Percentiles rank a stretch among this genome's conserved stretches.
These are phyloP conservation scores for Chlorociboria aeruginascens DNA, from an alignment of 495 filamentous ascomycete species.

Conservation along the genomic window DNA sequence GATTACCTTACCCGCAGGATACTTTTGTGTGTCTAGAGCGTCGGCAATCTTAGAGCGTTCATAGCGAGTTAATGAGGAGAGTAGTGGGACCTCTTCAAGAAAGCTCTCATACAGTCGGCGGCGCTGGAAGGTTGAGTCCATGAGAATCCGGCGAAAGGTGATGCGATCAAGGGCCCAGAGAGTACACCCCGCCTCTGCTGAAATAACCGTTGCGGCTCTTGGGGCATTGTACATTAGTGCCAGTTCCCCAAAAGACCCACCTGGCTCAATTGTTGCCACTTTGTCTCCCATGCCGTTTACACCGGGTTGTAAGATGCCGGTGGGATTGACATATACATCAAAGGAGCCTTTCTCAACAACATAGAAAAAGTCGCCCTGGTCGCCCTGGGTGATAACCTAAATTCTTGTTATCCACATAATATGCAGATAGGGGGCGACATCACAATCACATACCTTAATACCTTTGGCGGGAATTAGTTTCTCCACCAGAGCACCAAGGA, in stretches of 20 bases:
- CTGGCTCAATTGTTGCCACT: slow-evolving; percentile 72
- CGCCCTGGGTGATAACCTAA: slow-evolving; percentile 85
- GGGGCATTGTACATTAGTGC: slow-evolving; percentile 98
- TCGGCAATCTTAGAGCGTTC: slow-evolving; percentile 96
- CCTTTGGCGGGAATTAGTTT: slow-evolving; percentile 90
- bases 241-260: slow-evolving; percentile 94
- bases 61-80: slow-evolving; percentile 72
- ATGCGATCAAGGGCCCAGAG: slow-evolving; percentile 92
- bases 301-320: slow-evolving; percentile 71
- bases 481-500: slow-evolving; percentile 84
- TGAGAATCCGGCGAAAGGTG: slow-evolving; percentile 93
- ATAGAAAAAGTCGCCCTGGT: slow-evolving; percentile 96
- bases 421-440: neutral
- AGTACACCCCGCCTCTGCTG: slow-evolving; percentile 62
- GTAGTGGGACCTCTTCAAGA: slow-evolving; percentile 90
- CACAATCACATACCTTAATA: slow-evolving; percentile 50
- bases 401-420: neutral
- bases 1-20: slow-evolving; percentile 64
- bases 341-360: slow-evolving; percentile 87
- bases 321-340: slow-evolving; percentile 77
- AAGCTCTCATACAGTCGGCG: slow-evolving; percentile 95
- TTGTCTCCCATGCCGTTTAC: slow-evolving; percentile 73
- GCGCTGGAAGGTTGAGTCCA: slow-evolving; percentile 95
- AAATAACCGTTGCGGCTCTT: slow-evolving; percentile 90
- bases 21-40: slow-evolving; percentile 83